Conservation (phyloP, 805 yeast genomes). For the Yarrowia hollandica region DNA sequence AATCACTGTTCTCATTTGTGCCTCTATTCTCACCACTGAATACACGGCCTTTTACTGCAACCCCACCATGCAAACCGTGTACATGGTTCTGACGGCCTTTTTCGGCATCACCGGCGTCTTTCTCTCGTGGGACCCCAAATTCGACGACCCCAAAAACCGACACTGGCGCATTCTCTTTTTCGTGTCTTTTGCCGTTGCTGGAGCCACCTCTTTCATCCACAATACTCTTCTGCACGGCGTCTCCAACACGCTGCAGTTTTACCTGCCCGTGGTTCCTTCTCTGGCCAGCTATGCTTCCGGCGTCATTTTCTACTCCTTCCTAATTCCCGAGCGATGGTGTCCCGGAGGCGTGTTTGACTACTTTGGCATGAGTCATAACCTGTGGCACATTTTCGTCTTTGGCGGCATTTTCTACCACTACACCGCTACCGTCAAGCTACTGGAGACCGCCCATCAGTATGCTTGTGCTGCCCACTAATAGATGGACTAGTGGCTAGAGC, state of each 20-base stretch:
- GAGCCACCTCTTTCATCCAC: conserved; percentile 63
- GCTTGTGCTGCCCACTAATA: conserved; percentile 12
- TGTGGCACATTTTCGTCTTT: conserved; percentile 92
- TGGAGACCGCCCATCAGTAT: conserved; percentile 43
- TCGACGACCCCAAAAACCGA: conserved; percentile 84
- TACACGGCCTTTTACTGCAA: conserved; percentile 70
- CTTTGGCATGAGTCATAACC: conserved; percentile 86
- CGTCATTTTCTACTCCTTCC: conserved; percentile 80
- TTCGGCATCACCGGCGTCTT: conserved; percentile 72
- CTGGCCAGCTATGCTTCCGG: conserved; percentile 77
- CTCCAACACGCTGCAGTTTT: conserved; percentile 52
- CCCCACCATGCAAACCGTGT: conserved; percentile 50
- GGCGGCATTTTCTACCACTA: conserved; percentile 91
- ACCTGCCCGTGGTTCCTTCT: conserved; percentile 69
- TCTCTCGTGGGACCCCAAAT: conserved; percentile 89
- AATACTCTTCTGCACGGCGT: conserved; percentile 59
- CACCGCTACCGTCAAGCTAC: conserved; percentile 72
- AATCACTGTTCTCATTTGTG: conserved; percentile 83
- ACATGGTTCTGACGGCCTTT: conserved; percentile 59
- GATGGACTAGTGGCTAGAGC: too few relatives aligned
- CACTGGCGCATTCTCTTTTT: conserved; percentile 78
- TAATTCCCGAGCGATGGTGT: conserved; percentile 81
- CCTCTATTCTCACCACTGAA: conserved; percentile 84
- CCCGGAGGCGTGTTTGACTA: conserved; percentile 44
- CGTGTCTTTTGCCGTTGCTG: conserved; percentile 72